A percentile compares a stretch with the other conserved stretches of the same genome.
phyloP scores from a whole-genome alignment of 2,329 filamentous ascomycete species.

The Epichloe aotearoae region DNA sequence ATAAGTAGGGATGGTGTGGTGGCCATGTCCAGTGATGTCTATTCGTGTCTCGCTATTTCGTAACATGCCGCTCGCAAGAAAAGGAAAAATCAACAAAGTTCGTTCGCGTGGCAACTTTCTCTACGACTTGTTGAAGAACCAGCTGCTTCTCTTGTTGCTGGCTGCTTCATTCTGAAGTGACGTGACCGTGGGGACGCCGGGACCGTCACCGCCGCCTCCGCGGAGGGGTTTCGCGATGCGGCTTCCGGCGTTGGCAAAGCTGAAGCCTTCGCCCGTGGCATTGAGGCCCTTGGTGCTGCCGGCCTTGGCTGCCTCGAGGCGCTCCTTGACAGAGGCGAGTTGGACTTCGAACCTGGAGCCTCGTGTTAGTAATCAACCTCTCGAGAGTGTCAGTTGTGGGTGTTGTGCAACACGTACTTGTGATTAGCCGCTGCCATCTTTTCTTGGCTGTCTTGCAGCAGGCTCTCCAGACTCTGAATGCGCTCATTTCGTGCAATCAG shows the following conservation, averaged over 20 bases:
- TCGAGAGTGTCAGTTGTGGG: neutral
- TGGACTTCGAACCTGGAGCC: conserved; percentile 78
- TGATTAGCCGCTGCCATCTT: conserved; percentile 96
- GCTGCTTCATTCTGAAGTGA: conserved; percentile 42
- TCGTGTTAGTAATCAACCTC: neutral
- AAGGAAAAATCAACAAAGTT: neutral
- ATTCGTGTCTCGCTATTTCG: conserved; percentile 6
- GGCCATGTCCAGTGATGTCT: conserved; percentile 7
- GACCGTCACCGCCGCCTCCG: conserved; percentile 39
- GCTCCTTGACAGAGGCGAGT: conserved; percentile 93
- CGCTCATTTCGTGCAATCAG: conserved; percentile 93
- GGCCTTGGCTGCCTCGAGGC: conserved; percentile 86
- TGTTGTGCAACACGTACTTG: conserved; percentile 49
- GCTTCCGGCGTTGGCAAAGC: conserved; percentile 51
- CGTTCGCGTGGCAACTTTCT: conserved; percentile 2
- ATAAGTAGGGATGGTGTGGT: neutral
- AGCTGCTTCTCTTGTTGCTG: conserved; percentile 54
- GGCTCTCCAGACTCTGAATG: conserved; percentile 81
- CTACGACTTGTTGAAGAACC: conserved; percentile 57
- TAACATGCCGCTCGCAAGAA: conserved; percentile 2
- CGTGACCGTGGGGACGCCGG: conserved; percentile 42
- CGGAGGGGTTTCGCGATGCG: conserved; percentile 57
- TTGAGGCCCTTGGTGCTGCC: conserved; percentile 77
- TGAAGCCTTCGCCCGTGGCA: conserved; percentile 55
- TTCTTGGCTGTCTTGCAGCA: conserved; percentile 95